Base-by-base conservation (phyloP, 176 grass and related monocot genomes). In the Carex littledalei region DNA sequence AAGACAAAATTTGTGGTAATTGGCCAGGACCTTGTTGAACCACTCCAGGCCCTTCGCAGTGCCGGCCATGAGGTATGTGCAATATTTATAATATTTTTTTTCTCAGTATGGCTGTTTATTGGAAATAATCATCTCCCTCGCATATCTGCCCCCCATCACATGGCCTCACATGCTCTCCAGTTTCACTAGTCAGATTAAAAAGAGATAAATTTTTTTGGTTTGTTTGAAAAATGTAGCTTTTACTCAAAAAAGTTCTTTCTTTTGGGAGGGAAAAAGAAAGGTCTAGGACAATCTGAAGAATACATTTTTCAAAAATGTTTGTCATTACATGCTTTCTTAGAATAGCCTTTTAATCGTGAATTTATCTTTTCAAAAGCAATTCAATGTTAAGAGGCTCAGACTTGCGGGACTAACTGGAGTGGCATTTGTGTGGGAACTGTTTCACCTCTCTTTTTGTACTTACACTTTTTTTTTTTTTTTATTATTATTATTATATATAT, bases 11-110 rank as follows among this genome's bases (percentile, higher is more conserved):
- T 94, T 86, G 63, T 90, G 69, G 86, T 94, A 54, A 91, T 97
- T 83, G 94, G 94, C 79, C 92, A 92, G 89, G 87, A 94, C 88
- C 65, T 84, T 74, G 87, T 94, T 24, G 94, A 94, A 87, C 94
- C 94, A 29, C 90, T 97, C 26, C 90, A 93, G 86, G 94, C 94
- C 47, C 92, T 97, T 81, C 94, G 90, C 65, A 94, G 84, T 90
- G 87, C 90, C 82, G 94, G 94, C 34, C 89, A 89, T 61, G 89
- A 97, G 92, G 94, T 95, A 85, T 83, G 47, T 85, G 6, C 24
- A 57, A 50, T 43, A 57, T 81, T 81, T n/a, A 80, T 62, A 31
- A 32, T 34, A 34, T 18, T 29, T 32, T 10, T 78, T 7, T 54
- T 78, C 26, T 54, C 24, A 77, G 17, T 45, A 18, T 17, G n/a